Conservation (phyloP, 768 basidiomycete genomes). For the Hemileccinum impolitum region DNA sequence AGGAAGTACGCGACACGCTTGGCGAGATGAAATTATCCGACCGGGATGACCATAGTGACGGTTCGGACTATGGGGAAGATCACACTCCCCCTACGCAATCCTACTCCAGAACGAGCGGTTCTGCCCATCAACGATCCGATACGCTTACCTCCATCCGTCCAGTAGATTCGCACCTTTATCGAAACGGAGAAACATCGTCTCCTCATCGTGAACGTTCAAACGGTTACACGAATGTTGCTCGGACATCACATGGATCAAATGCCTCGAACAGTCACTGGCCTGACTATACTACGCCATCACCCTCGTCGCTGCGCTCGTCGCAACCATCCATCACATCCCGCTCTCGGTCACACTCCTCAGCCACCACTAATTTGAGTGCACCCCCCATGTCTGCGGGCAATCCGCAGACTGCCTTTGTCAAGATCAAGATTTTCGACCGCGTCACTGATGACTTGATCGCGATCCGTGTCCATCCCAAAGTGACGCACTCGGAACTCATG, state of each 20-base stretch:
- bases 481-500: conserved; percentile 82
- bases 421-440: conserved; percentile 97
- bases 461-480: conserved; percentile 91
- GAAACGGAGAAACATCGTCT: conserved; percentile 29
- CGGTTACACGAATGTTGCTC: conserved; percentile 16
- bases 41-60: conserved; percentile 51
- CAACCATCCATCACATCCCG: conserved; percentile 53
- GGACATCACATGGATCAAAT: conserved; percentile 31
- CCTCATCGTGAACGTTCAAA: conserved; percentile 33
- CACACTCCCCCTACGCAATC: conserved; percentile 34
- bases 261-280: conserved; percentile 27
- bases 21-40: conserved; percentile 46
- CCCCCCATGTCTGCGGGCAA: conserved; percentile 77
- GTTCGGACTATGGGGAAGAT: conserved; percentile 64
- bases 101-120: conserved; percentile 32
- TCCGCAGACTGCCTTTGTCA: conserved; percentile 85
- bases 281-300: conserved; percentile 37
- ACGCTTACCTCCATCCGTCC: conserved; percentile 42
- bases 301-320: conserved; percentile 47
- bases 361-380: conserved; percentile 49
- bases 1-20: conserved; percentile 49
- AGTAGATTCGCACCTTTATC: conserved; percentile 34
- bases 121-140: conserved; percentile 45
- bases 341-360: conserved; percentile 57
- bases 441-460: conserved; percentile 94